Evolutionary conservation across 805 yeast species (phyloP), one percentile per base, ranked within the genome.

Genomic region (Wickerhamomyces ciferrii): DNA sequence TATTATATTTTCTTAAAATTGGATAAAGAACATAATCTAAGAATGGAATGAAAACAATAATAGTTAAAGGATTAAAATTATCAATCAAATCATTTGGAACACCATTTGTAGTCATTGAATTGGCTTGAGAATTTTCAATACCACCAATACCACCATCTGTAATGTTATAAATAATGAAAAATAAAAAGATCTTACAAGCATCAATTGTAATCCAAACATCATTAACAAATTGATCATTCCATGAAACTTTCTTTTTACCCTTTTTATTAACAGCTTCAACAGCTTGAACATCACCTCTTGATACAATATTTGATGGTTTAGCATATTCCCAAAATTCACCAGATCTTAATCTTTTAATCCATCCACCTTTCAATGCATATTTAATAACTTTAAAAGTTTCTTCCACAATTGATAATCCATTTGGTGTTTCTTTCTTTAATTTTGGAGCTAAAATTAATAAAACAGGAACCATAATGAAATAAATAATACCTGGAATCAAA

Each of bases 21-120:
- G 83, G 83, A 63, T 77, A 85, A 15, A 83, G 47, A 14, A 74
- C 53, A 48, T 70, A 62, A 62, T 84, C 87, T 63, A 74, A 74
- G 52, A 84, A 70, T 45, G 92, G 92, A 50, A 85, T 82, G 63
- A 84, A 82, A 18, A 85, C 68, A 53, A 85, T 82, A 54, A 85
- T 74, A 29, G 87, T 82, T 52, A 85, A 68, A 23, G 92, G 84
- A 62, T 85, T 83, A 52, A 85, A 75, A 57, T 79, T 82, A 65
- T 81, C 85, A 72, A 84, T 75, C 53, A 84, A 71, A 70, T 85
- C 92, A 60, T 85, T 85, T 51, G 92, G 91, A 53, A 85, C 70
- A 20, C 85, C 84, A 61, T 84, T 88, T 46, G 75, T 67, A 57
- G 81, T 77, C 85, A 84, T 81, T 55, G 74, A 71, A 48, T 82